phyloP scores from a whole-genome alignment of 2,329 filamentous ascomycete genomes.

The Byssothecium circinans region DNA sequence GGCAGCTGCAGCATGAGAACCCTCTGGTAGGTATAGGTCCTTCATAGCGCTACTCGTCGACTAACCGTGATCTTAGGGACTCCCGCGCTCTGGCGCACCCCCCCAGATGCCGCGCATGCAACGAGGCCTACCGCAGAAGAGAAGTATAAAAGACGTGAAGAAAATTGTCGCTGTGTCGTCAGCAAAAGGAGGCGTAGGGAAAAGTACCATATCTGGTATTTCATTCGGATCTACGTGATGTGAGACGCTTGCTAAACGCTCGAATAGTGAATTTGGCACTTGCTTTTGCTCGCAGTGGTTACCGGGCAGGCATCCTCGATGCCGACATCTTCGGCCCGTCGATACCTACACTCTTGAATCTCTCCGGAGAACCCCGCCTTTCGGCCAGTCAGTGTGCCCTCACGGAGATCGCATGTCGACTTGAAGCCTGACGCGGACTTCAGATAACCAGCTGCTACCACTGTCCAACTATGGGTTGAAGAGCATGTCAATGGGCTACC shows the following conservation, averaged over 20 bases:
- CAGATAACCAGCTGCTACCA: conserved; percentile 80
- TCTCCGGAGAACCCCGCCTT: conserved; percentile 76
- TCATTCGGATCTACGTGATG: not conserved
- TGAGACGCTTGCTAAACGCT: conserved; percentile 5
- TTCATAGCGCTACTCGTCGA: too few relatives aligned
- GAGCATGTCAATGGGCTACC: conserved; percentile 98
- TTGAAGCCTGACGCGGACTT: conserved; percentile 7
- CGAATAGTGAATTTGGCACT: conserved; percentile 75
- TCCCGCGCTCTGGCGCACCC: conserved; percentile 72
- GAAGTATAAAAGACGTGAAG: conserved; percentile 78
- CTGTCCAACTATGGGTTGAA: conserved; percentile 93
- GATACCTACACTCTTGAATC: conserved; percentile 84
- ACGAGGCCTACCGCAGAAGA: conserved; percentile 77
- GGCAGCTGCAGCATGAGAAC: conserved; percentile 73
- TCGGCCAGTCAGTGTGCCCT: conserved; percentile 62
- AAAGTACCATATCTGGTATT: conserved; percentile 84
- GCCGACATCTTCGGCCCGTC: conserved; percentile 97
- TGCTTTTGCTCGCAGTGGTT: conserved; percentile 78
- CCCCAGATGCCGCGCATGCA: conserved; percentile 73
- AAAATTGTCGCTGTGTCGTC: conserved; percentile 97
- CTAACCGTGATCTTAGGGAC: conserved; percentile 60
- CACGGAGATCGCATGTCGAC: not conserved
- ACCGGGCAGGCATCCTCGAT: conserved; percentile 85
- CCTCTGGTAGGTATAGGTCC: conserved; percentile 66
- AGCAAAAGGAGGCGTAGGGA: conserved; percentile 96